Percentiles rank a stretch among this genome's conserved stretches.
phyloP scores from a whole-genome alignment of 331 rosid species.

The Telfairia occidentalis region DNA sequence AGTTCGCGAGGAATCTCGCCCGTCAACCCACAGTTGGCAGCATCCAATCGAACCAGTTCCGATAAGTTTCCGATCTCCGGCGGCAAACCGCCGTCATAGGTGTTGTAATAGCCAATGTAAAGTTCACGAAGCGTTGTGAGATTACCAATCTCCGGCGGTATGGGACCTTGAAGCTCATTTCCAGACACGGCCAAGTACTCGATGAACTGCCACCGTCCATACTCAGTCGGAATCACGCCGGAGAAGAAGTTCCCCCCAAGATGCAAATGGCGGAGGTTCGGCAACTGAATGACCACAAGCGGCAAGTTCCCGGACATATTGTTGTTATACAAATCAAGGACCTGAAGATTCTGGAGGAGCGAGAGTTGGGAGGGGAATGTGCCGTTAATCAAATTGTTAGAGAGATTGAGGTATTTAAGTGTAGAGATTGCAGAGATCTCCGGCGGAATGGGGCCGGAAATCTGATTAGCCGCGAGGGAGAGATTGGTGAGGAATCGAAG shows the following conservation, averaged over 20 bases:
- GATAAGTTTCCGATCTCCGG: constrained; percentile 11
- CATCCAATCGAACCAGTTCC: constrained; percentile 15
- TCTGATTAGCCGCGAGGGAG: not conserved
- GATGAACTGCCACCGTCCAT: constrained; percentile 2
- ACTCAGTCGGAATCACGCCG: constrained; percentile 8
- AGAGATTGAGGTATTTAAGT: constrained; percentile 9
- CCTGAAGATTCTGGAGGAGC: not conserved
- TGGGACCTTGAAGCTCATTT: constrained; percentile 7
- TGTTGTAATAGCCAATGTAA: constrained; percentile 13
- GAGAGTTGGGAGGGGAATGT: not conserved
- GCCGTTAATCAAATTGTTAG: constrained; percentile 8
- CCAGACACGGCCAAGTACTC: constrained; percentile 13
- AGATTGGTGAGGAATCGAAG: constrained; percentile 6
- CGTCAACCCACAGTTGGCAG: constrained; percentile 14
- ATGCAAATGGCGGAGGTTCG: constrained; percentile 10
- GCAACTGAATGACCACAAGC: not conserved
- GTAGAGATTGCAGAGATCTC: not conserved
- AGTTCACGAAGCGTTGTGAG: constrained; percentile 13
- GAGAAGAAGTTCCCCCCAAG: constrained; percentile 15
- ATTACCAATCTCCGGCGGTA: constrained; percentile 12
- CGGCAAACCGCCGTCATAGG: constrained; percentile 9
- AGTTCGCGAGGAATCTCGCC: constrained; percentile 16
- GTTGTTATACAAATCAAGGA: constrained; percentile 11
- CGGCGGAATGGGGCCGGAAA: constrained; percentile 8
- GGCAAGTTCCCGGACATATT: constrained; percentile 14